These are phyloP conservation scores for Daldinia vernicosa DNA, from an alignment of 495 filamentous ascomycete genomes.

Conservation along the genomic window DNA sequence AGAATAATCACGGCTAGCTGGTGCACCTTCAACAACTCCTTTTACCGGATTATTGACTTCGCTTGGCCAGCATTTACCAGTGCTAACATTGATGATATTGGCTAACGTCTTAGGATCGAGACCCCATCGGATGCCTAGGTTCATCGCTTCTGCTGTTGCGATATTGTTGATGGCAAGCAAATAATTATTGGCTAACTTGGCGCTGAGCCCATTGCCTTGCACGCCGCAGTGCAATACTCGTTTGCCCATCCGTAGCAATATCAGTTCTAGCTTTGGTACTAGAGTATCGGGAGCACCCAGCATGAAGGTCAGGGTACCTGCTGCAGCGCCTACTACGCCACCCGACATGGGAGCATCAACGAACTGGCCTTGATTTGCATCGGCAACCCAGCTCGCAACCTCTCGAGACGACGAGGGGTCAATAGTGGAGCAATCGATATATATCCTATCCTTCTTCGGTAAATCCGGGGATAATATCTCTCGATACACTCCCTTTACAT, in stretches of 20 bases:
- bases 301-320: conserved; percentile 86
- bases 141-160: conserved; percentile 92
- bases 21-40: conserved; percentile 77
- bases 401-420: conserved; percentile 79
- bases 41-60: conserved; percentile 94
- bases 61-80: conserved; percentile 89
- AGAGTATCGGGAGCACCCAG: conserved; percentile 71
- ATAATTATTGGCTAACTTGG: conserved; percentile 94
- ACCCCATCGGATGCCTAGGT: conserved; percentile 84
- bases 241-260: conserved; percentile 82
- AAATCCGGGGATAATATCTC: conserved; percentile 66
- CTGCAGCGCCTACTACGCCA: conserved; percentile 82
- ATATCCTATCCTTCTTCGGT: conserved; percentile 63
- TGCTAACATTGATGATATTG: conserved; percentile 83
- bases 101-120: conserved; percentile 82
- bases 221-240: conserved; percentile 81
- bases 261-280: conserved; percentile 66
- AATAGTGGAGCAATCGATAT: conserved; percentile 88
- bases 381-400: conserved; percentile 68
- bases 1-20: conserved; percentile 75
- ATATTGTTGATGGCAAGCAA: conserved; percentile 92
- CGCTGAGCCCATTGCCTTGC: conserved; percentile 81
- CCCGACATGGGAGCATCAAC: conserved; percentile 87
- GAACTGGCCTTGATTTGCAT: conserved; percentile 65
- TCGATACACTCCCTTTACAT: conserved; percentile 77